A percentile compares a stretch with the other conserved stretches of the same genome.
These are phyloP conservation scores for Petunia axillaris DNA, from an alignment of 257 asterid species.

Conservation along the genomic window DNA sequence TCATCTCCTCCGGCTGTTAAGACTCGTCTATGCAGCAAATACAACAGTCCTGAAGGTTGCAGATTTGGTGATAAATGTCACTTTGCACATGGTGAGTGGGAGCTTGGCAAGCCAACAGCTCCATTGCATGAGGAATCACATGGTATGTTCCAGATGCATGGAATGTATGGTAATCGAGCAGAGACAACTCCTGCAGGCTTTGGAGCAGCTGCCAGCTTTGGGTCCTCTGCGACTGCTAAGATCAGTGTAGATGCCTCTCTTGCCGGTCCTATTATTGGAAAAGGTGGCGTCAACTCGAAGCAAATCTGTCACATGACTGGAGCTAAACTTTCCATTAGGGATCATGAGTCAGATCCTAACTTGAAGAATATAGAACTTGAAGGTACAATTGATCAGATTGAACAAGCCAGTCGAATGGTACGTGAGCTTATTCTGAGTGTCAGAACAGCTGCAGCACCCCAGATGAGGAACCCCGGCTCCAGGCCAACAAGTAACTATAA, in stretches of 20 bases:
- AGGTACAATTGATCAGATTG: conserved; percentile 78
- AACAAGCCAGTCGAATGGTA: conserved; percentile 83
- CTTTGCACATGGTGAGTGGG: conserved; percentile 82
- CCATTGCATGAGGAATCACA: conserved; percentile 61
- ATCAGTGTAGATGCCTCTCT: conserved; percentile 77
- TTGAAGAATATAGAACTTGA: conserved; percentile 74
- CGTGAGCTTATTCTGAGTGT: conserved; percentile 62
- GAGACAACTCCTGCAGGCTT: conserved; percentile 46
- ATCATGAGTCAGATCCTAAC: conserved; percentile 67
- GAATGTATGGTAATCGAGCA: conserved; percentile 56
- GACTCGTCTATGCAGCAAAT: conserved; percentile 73
- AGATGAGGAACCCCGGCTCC: conserved; percentile 43
- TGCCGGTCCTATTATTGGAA: conserved; percentile 78
- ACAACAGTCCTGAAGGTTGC: conserved; percentile 74
- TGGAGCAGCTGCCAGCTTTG: conserved; percentile 59
- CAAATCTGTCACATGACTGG: conserved; percentile 74
- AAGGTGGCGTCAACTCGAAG: conserved; percentile 75
- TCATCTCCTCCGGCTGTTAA: conserved; percentile 58
- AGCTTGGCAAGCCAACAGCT: conserved; percentile 60
- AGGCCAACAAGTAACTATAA: conserved; percentile 56
- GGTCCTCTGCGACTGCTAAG: conserved; percentile 78
- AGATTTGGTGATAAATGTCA: conserved; percentile 75
- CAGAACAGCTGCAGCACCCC: conserved; percentile 45
- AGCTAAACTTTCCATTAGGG: conserved; percentile 68
- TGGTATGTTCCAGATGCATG: conserved; percentile 42